Conservation (phyloP, 1,284 basidiomycete species). For the Ganoderma lucidum region DNA sequence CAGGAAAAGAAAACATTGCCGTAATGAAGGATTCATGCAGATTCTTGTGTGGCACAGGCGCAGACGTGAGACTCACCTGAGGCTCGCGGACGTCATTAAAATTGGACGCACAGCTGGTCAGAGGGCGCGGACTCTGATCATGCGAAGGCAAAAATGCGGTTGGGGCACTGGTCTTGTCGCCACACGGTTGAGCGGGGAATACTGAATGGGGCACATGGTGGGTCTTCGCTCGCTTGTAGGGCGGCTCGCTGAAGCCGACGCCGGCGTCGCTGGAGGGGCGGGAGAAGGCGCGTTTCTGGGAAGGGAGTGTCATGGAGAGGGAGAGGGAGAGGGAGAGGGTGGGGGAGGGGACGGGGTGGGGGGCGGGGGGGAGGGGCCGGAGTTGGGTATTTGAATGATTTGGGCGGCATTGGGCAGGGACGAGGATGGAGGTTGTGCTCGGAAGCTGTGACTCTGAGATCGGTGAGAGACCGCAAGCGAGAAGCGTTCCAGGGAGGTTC, state of each 20-base stretch:
- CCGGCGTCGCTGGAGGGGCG: slow-evolving; percentile 6
- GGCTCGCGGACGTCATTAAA: slow-evolving; percentile 8
- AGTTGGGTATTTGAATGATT: slow-evolving; percentile 18
- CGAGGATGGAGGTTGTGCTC: slow-evolving; percentile 18
- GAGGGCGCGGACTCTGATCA: slow-evolving; percentile 28
- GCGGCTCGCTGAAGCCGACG: slow-evolving; percentile 9
- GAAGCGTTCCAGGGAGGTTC: slow-evolving; percentile 31
- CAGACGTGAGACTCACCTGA: slow-evolving; percentile 23
- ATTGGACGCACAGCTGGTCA: slow-evolving; percentile 28
- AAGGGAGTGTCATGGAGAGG: slow-evolving; percentile 20
- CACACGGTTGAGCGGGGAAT: slow-evolving; percentile 8
- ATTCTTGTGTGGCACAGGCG: slow-evolving; percentile 7
- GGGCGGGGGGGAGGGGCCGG: slow-evolving; percentile 10
- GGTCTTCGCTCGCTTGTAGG: slow-evolving; percentile 28
- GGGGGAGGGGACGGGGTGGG: slow-evolving; percentile 12
- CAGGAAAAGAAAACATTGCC: slow-evolving; percentile 16
- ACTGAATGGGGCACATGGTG: slow-evolving; percentile 17
- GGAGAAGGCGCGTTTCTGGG: slow-evolving; percentile 16
- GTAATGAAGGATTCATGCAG: not conserved
- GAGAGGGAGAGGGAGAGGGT: not conserved
- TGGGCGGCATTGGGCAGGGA: slow-evolving; percentile 17
- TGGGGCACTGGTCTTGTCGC: slow-evolving; percentile 15
- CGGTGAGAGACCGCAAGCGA: slow-evolving; percentile 33
- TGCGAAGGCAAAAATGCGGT: slow-evolving; percentile 12
- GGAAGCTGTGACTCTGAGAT: slow-evolving; percentile 35